Evolutionary conservation across 75 land plant species (phyloP).

Genomic region (Azolla pinnata): DNA sequence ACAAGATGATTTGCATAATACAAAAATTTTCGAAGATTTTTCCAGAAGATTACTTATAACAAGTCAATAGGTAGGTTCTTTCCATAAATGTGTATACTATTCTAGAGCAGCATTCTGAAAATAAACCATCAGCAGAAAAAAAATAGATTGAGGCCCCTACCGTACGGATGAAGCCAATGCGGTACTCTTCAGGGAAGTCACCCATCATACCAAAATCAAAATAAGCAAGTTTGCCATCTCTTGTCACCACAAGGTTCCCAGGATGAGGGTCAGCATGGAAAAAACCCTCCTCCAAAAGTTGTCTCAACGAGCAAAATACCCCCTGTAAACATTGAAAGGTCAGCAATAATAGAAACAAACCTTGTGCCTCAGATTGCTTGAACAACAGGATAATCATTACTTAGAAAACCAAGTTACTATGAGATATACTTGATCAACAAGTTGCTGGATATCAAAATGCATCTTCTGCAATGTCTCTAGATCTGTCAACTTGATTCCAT

Average conservation of each 20-base stretch:
- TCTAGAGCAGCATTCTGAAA: no score
- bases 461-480: constrained; percentile 35
- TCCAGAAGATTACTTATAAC: no score
- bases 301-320: constrained; percentile 80
- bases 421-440: constrained; percentile 80
- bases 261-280: constrained; percentile 99
- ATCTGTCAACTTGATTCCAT: constrained; percentile 92
- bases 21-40: no score
- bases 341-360: no score
- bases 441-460: constrained; percentile 41
- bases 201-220: constrained; percentile 99
- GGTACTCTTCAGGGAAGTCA: constrained; percentile 81
- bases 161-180: constrained; percentile 86
- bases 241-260: constrained; percentile 85
- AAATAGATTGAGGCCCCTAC: constrained; percentile 49
- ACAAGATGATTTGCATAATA: no score
- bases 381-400: constrained; percentile 1
- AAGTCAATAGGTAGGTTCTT: no score
- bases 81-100: no score
- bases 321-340: no score
- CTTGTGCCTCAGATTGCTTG: no score
- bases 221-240: constrained; percentile 74
- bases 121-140: no score
- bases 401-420: background rate
- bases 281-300: constrained; percentile 88